These are phyloP conservation scores for Alopecurus myosuroides DNA, from an alignment of 176 grass and related monocot genomes.

Conservation along the genomic window DNA sequence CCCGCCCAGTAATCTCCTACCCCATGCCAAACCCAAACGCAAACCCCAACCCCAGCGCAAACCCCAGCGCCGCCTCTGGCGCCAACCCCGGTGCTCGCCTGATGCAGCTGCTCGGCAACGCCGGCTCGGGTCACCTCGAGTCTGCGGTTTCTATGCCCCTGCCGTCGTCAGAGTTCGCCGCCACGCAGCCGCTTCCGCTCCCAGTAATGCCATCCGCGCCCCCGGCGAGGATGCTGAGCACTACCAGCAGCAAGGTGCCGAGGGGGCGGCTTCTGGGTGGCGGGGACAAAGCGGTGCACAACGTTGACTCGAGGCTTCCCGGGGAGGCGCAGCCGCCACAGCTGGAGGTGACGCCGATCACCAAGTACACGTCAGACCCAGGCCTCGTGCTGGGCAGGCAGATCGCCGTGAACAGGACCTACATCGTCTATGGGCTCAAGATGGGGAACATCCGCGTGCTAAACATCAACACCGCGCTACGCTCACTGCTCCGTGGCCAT, in stretches of 20 bases:
- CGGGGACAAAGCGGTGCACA: slow-evolving; percentile 69
- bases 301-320: slow-evolving; percentile 82
- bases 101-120: slow-evolving; percentile 89
- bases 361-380: slow-evolving; percentile 96
- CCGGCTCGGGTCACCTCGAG: slow-evolving; percentile 51
- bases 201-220: slow-evolving; percentile 69
- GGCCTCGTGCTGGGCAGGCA: slow-evolving; percentile 91
- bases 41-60: slow-evolving; percentile 31
- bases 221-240: slow-evolving; percentile 57
- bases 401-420: slow-evolving; percentile 88
- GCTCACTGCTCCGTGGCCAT: slow-evolving; percentile 93
- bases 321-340: slow-evolving; percentile 88
- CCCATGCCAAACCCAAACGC: slow-evolving; percentile 39
- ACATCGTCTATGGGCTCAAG: slow-evolving; percentile 93
- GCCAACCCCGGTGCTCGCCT: slow-evolving; percentile 81
- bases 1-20: slow-evolving; percentile 47
- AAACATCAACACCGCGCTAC: slow-evolving; percentile 92
- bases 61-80: slow-evolving; percentile 33
- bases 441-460: slow-evolving; percentile 89
- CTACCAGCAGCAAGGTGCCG: slow-evolving; percentile 84
- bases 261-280: slow-evolving; percentile 60
- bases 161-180: slow-evolving; percentile 42
- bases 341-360: slow-evolving; percentile 97
- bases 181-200: slow-evolving; percentile 34
- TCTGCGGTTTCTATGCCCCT: slow-evolving; percentile 75